Evolutionary conservation across 2,329 filamentous ascomycete genomes (phyloP), one percentile per base, ranked within the genome.

Genomic region (Colletotrichum paranaense): DNA sequence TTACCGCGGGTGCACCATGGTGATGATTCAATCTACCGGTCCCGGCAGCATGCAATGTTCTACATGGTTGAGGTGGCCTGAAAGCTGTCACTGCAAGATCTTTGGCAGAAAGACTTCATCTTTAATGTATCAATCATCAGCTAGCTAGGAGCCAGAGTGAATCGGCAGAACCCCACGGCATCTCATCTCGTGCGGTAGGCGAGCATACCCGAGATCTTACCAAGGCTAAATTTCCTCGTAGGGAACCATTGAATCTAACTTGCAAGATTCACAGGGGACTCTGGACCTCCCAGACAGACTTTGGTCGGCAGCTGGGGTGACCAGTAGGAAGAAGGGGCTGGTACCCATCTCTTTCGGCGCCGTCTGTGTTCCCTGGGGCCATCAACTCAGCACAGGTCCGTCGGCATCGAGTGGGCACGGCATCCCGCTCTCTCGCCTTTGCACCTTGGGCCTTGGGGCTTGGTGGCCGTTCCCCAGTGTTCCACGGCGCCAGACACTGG

Each of bases 211-310:
- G 62, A 64, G 26, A 19, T 26, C n/a, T 55, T 64, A 64, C 62
- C 62, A 64, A 55, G 62, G 62, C 46, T 64, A 64, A 64, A 53
- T 55, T 5, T 38, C 38, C 38, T 16, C n/a, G 24, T 49, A 22
- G 16, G 59, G 38, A 62, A 62, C 28, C 38, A 49, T n/a, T n/a
- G 5, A 7, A 16, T 42, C 8, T 52, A 38, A 49, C 32, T 55
- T 55, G 52, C 52, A 26, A 14, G 24, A 49, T 49, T 24, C 52
- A 16, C 57, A 60, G 57, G 57, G 57, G 19, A 24, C 19, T 22
- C 24, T 35, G 8, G 42, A 22, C 42, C 42, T 49, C 42, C 42
- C 19, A 8, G 56, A 35, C 6, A 58, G 16, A 58, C 56, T 58
- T 16, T 26, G 8, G 35, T 26, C 26, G 22, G 19, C 35, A 26